Evolutionary conservation across 257 asterid species (phyloP), one percentile per base, ranked within the genome.

Genomic region (Solanum chilense): DNA sequence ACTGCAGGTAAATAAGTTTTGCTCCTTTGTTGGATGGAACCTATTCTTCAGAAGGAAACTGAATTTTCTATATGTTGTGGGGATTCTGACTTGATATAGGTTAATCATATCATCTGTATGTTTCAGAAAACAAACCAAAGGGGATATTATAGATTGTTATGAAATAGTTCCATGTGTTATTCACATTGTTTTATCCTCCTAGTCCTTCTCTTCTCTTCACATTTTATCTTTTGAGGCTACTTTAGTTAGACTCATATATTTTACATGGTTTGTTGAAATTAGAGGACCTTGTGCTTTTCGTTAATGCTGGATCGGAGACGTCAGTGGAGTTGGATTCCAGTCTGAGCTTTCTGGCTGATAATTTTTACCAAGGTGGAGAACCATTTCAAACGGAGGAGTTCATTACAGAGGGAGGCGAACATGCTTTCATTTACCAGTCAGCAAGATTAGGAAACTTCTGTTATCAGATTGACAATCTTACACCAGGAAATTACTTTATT

Each of bases 321-420:
- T 86, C 92, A 6, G 82, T 77, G 82, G 97, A 91, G 89, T 86
- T 91, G 76, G 95, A 92, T 56, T 91, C 93, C 12, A 89, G 92
- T 86, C 37, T 97, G 81, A 91, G 89, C 56, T 80, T 96, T 87
- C 60, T 81, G 75, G 95, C 93, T 7, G 99, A 97, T 91, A 89
- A 89, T 23, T 95, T 82, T 87, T 96, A 91, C 76, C 89, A 94
- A 89, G 99, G 99, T 25, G 99, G 99, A 31, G 95, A 97, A 80
- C 89, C 93, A 86, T 91, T 94, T 90, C 95, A 94, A 86, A 97
- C 99, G 1, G 97, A 93, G 89, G 98, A 95, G 78, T 88, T 88
- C 82, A 94, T 96, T 58, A 44, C 90, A 5, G 95, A 93, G 13
- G 95, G 95, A 83, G 99, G 98, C 44, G 94, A 95, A 37, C 93